These are phyloP conservation scores for Aspergillus conjunctus DNA, from an alignment of 495 filamentous ascomycete genomes.

Conservation along the genomic window DNA sequence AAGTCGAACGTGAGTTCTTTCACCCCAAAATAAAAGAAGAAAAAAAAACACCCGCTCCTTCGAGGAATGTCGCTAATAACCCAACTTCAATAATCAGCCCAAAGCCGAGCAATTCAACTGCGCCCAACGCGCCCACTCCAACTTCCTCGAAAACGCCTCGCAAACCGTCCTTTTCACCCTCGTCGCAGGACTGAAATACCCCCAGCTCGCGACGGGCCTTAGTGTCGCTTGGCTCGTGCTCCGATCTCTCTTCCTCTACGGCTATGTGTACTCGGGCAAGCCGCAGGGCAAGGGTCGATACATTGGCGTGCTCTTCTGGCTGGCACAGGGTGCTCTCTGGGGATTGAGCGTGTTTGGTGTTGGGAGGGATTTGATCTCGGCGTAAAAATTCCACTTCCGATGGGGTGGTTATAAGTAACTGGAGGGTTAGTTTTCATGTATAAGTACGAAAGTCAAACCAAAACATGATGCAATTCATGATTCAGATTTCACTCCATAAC, in stretches of 20 bases:
- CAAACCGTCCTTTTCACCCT: conserved; percentile 59
- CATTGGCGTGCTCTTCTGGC: conserved; percentile 40
- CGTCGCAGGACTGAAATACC: conserved; percentile 61
- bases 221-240: conserved; percentile 59
- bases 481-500: too few relatives aligned
- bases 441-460: not conserved
- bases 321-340: conserved; percentile 49
- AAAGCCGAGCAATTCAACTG: conserved; percentile 59
- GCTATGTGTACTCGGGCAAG: conserved; percentile 58
- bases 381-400: too few relatives aligned
- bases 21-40: not conserved
- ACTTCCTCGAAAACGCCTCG: conserved; percentile 68
- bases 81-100: conserved; percentile 26
- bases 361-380: conserved; percentile 33
- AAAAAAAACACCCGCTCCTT: not conserved
- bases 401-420: not conserved
- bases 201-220: conserved; percentile 51
- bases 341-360: conserved; percentile 49
- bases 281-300: conserved; percentile 50
- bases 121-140: conserved; percentile 72
- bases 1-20: conserved; percentile 49
- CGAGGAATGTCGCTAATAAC: not conserved
- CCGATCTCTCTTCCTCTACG: conserved; percentile 57
- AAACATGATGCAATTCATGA: too few relatives aligned
- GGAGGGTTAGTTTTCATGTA: not conserved